These are phyloP conservation scores for Clitopilus hobsonii DNA, from an alignment of 768 basidiomycete genomes.

Conservation along the genomic window DNA sequence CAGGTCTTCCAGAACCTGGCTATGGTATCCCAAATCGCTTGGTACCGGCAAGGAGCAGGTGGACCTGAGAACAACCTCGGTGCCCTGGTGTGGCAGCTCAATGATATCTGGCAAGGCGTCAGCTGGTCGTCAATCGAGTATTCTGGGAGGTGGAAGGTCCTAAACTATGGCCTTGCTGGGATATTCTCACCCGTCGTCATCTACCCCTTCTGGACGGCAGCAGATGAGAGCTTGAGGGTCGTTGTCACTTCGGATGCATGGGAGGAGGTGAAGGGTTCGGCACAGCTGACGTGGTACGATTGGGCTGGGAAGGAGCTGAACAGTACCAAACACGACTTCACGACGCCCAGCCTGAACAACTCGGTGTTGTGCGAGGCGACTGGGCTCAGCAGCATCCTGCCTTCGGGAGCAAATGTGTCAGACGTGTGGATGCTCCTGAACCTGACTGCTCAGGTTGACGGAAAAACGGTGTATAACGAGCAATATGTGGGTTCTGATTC, in stretches of 20 bases:
- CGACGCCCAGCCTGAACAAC: constrained; percentile 46
- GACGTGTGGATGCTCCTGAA: constrained; percentile 52
- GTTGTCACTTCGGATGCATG: constrained; percentile 49
- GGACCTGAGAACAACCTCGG: constrained; percentile 55
- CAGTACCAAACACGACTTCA: constrained; percentile 32
- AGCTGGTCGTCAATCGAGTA: constrained; percentile 55
- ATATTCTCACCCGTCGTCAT: constrained; percentile 43
- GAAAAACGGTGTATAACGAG: constrained; percentile 40
- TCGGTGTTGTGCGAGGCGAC: constrained; percentile 34
- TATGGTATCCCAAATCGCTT: constrained; percentile 55
- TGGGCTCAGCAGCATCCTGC: constrained; percentile 43
- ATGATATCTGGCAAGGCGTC: constrained; percentile 58
- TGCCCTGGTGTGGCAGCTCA: constrained; percentile 55
- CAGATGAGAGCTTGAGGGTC: constrained; percentile 41
- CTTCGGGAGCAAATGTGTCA: constrained; percentile 28
- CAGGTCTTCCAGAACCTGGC: constrained; percentile 58
- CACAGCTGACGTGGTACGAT: constrained; percentile 54
- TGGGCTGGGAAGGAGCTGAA: constrained; percentile 41
- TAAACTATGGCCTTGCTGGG: constrained; percentile 44
- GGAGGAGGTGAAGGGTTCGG: constrained; percentile 39
- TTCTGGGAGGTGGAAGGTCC: constrained; percentile 56
- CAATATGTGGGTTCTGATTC: constrained; percentile 33
- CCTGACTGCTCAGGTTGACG: constrained; percentile 37
- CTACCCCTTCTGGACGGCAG: constrained; percentile 53
- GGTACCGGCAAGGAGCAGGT: constrained; percentile 57